Base-by-base conservation (phyloP, 2,329 filamentous ascomycete species). In the Hypoxylon rubiginosum region DNA sequence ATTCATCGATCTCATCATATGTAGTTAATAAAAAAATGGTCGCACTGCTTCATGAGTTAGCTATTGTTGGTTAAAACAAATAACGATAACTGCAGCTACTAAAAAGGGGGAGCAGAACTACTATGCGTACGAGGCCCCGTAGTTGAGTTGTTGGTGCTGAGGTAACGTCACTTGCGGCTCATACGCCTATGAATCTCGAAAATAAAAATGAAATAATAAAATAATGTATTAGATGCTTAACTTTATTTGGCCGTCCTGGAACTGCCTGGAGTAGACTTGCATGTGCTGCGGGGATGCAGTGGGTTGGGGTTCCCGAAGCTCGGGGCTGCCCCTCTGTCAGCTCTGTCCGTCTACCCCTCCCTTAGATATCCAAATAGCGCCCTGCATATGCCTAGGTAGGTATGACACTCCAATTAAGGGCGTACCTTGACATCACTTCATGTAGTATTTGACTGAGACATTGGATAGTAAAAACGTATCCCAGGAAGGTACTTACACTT, bases 401-500 rank as follows among this genome's bases (percentile, higher is more conserved):
- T 56, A 19, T 17, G 43, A 28, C 19, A 54, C 21, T 48, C 46
- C 53, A 62, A 62, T 46, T 26, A 66, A 69, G 66, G 63, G 66
- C 63, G 63, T 59, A 34, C 32, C 50, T 39, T 46, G 30, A 62
- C 50, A 50, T 62, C 51, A 30, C n/a, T 24, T 10, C 11, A 21
- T 19, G 3, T 15, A 59, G 17, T 57, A 60, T 53, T 49, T 66
- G 24, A 60, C 41, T 19, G 24, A 60, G 26, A n/a, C 28, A 34
- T 45, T 45, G 26, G 50, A 48, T n/a, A 17, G 17, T 48, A 58
- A 3, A 8, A 36, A 46, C 50, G n/a, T 13, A 17, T 13, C 3
- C 6, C 46, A 26, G n/a, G 6, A 43, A 48, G 24, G 13, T 48
- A 8, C 15, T 49, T 13, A 9, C 32, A 24, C 19, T 13, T 10